Conservation (phyloP, 1,139 yeast genomes). For the Zygosaccharomyces pseudobailii region DNA sequence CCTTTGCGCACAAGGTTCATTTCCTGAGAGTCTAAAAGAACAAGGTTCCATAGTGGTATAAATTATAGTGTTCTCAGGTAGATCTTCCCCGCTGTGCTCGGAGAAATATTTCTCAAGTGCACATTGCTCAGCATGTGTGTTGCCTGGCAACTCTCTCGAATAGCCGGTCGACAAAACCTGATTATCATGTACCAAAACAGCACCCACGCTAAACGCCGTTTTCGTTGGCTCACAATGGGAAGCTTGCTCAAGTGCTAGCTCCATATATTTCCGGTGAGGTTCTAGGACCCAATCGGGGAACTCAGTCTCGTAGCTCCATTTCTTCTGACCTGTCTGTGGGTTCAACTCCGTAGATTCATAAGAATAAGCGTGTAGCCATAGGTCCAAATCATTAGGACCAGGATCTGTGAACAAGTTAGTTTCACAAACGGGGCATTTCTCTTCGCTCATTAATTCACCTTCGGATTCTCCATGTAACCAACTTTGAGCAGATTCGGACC, state of each 20-base stretch:
- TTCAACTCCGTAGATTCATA: conserved; percentile 52
- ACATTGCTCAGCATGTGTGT: conserved; percentile 97
- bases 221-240: conserved; percentile 74
- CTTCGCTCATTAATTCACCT: conserved; percentile 61
- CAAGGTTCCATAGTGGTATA: conserved; percentile 99
- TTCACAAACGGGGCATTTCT: conserved; percentile 61
- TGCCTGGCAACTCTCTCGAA: conserved; percentile 88
- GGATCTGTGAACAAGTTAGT: conserved; percentile 84
- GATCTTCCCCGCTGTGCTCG: conserved; percentile 37
- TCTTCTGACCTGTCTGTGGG: conserved; percentile 23
- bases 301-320: conserved; percentile 75
- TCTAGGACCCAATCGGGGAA: conserved; percentile 84
- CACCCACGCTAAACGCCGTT: conserved; percentile 93
- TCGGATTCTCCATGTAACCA: conserved; percentile 52
- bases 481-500: conserved; percentile 59
- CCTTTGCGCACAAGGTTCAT: conserved; percentile 80
- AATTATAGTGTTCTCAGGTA: conserved; percentile 75
- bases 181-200: conserved; percentile 68
- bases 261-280: conserved; percentile 51
- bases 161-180: conserved; percentile 71
- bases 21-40: conserved; percentile 82
- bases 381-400: conserved; percentile 73
- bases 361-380: conserved; percentile 86
- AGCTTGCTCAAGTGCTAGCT: conserved; percentile 67
- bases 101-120: conserved; percentile 66